phyloP scores from a whole-genome alignment of 805 yeast species.

The Hyphopichia homilentoma region DNA sequence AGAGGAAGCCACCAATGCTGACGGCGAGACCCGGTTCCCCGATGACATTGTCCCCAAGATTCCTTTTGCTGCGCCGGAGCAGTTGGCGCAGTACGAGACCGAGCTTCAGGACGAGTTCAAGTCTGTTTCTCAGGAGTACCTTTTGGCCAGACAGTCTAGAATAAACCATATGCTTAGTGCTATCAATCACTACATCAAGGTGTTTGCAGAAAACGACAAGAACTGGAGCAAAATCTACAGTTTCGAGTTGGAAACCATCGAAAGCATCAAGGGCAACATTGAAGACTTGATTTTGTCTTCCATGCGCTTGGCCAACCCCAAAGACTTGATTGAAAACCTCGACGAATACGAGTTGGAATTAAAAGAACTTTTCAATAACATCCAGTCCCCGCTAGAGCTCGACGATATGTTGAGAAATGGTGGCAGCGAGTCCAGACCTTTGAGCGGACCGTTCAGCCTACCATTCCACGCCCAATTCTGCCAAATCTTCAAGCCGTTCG shows the following conservation, averaged over 20 bases:
- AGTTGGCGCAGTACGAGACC: conserved; percentile 18
- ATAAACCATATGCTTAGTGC: conserved; percentile 21
- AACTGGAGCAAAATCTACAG: conserved; percentile 30
- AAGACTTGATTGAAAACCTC: conserved; percentile 12
- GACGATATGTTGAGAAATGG: conserved; percentile 21
- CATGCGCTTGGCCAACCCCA: conserved; percentile 6
- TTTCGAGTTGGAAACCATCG: conserved; percentile 32
- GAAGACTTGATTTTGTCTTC: conserved; percentile 23
- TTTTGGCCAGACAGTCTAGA: conserved; percentile 25
- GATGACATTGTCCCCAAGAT: conserved; percentile 7
- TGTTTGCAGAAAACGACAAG: conserved; percentile 23
- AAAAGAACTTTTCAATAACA: conserved; percentile 20
- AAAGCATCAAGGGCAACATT: conserved; percentile 25
- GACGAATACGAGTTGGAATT: conserved; percentile 32
- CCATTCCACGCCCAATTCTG: conserved; percentile 21
- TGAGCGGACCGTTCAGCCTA: conserved; percentile 6
- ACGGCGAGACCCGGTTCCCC: neutral
- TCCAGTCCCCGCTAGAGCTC: conserved; percentile 32
- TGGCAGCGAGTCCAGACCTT: neutral
- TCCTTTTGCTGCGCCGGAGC: conserved; percentile 18
- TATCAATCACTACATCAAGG: conserved; percentile 21
- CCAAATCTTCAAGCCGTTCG: conserved; percentile 18
- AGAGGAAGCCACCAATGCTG: neutral
- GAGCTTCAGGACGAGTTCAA: conserved; percentile 21
- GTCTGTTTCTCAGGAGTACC: conserved; percentile 18